Evolutionary conservation across 2,329 filamentous ascomycete species (phyloP).

Genomic region (Spiromastix sp.): DNA sequence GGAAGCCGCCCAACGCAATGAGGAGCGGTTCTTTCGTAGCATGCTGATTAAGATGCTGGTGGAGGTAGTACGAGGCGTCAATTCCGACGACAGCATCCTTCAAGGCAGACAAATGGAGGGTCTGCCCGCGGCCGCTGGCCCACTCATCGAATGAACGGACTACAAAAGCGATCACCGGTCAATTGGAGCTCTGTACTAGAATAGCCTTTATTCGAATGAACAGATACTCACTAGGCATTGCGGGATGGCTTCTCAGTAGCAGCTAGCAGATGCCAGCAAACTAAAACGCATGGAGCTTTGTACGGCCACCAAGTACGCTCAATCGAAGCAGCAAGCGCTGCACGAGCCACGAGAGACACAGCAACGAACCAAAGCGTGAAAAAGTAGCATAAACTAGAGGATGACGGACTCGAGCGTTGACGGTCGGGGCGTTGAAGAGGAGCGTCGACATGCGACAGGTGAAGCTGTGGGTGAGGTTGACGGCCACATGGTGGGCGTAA

Average conservation of each 20-base stretch:
- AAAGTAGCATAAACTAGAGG: too few relatives aligned
- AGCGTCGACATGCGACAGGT: too few relatives aligned
- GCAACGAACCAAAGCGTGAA: too few relatives aligned
- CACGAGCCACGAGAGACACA: too few relatives aligned
- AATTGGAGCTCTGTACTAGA: not conserved
- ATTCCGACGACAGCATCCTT: slow-evolving; percentile 68
- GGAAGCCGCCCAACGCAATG: slow-evolving; percentile 78
- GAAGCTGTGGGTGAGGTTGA: not conserved
- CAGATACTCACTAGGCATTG: slow-evolving; percentile 24
- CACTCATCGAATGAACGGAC: slow-evolving; percentile 47
- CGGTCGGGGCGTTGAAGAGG: too few relatives aligned
- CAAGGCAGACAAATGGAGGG: slow-evolving; percentile 57
- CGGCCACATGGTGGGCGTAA: not conserved
- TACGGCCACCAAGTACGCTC: slow-evolving; percentile 1
- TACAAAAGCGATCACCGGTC: slow-evolving; percentile 14
- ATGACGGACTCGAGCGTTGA: too few relatives aligned
- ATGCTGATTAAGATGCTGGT: slow-evolving; percentile 60
- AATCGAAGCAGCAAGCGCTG: too few relatives aligned
- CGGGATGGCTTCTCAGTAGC: not conserved
- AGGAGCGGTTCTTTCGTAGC: slow-evolving; percentile 77
- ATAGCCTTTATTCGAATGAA: not conserved
- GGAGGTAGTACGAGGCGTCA: slow-evolving; percentile 82
- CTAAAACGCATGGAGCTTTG: slow-evolving; percentile 16
- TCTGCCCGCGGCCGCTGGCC: slow-evolving; percentile 43
- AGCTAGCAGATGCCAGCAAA: slow-evolving; percentile 1